Percentiles rank a stretch among this genome's conserved stretches.
Evolutionary conservation across 306 rosid species (phyloP).

Genomic region (Sesbania bispinosa): DNA sequence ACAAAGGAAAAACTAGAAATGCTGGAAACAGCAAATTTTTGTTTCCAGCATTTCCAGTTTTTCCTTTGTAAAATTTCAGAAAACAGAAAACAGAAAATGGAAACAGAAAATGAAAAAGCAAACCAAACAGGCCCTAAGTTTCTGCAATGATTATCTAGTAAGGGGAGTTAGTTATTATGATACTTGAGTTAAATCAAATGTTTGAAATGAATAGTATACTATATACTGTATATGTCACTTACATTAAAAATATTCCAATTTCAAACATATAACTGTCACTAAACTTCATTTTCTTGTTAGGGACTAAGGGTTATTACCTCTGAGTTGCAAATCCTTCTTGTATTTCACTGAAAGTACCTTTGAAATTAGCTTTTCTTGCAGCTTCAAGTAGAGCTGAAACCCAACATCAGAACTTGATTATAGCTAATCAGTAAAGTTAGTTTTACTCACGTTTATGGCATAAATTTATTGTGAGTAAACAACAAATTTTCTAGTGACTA

Average conservation of each 20-base stretch:
- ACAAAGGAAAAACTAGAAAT: no score
- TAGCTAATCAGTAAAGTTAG: background rate
- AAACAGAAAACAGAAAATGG: no score
- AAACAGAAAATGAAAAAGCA: no score
- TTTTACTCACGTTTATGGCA: slow-evolving; percentile 10
- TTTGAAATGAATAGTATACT: background rate
- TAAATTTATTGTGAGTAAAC: background rate
- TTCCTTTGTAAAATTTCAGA: no score
- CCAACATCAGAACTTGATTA: slow-evolving; percentile 15
- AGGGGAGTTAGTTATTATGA: background rate
- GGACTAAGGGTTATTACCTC: slow-evolving; percentile 47
- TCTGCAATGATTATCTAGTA: background rate
- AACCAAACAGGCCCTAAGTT: no score
- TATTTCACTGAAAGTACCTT: slow-evolving; percentile 63
- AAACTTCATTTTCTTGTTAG: background rate
- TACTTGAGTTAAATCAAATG: background rate
- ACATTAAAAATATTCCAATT: background rate
- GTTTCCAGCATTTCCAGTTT: no score
- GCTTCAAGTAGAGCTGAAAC: slow-evolving; percentile 94
- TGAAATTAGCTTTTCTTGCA: slow-evolving; percentile 78
- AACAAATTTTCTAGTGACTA: background rate
- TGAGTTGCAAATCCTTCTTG: slow-evolving; percentile 74
- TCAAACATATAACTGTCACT: background rate
- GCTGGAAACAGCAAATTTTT: no score
- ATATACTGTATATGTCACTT: background rate